Base-by-base conservation (phyloP, 2,329 filamentous ascomycete genomes). In the Trichoderma harzianum region DNA sequence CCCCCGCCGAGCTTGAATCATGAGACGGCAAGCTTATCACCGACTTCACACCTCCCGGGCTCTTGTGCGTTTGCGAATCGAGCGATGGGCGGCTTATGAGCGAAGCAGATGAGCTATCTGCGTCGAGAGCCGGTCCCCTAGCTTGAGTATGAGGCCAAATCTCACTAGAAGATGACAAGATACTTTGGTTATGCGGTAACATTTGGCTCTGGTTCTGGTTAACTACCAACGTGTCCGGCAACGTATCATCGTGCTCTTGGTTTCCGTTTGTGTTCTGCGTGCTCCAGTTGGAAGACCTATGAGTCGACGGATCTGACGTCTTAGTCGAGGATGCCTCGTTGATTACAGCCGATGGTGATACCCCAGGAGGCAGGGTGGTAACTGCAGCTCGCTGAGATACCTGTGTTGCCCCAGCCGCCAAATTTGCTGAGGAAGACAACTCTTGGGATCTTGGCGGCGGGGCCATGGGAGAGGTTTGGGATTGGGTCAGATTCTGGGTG, bases 261-360 rank as follows among this genome's bases (percentile, higher is more conserved):
- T 83, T 81, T 24, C 92, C 92, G 73, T 94, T 94, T 3, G 91
- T 93, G 72, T 88, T 86, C 78, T 95, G 92, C 0, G 92, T 93
- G 78, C 91, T 91, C 79, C 88, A 87, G 74, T 88, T 87, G 3
- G 88, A 90, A 1, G 89, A 90, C 14, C 90, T 91, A 67, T 85
- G 84, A 18, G 84, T 83, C 3, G 92, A 94, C 7, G 89, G 88
- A 73, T 92, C 90, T 1, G 93, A 93, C 2, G 93, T 95, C 82
- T 97, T 96, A n/a, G 95, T 97, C 1, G 95, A 97, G 2, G 94
- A 97, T 2, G 94, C 95, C 77, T 97, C 94, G 77, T 98, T 98
- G 68, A 91, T 83, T 72, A 87, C 80, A 14, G 86, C 87, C 30
- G 87, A 88, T 16, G 88, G 88, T 5, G 88, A 88, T 68, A 89